Conservation (phyloP, 2,329 filamentous ascomycete genomes). For the Colletotrichum sp. region DNA sequence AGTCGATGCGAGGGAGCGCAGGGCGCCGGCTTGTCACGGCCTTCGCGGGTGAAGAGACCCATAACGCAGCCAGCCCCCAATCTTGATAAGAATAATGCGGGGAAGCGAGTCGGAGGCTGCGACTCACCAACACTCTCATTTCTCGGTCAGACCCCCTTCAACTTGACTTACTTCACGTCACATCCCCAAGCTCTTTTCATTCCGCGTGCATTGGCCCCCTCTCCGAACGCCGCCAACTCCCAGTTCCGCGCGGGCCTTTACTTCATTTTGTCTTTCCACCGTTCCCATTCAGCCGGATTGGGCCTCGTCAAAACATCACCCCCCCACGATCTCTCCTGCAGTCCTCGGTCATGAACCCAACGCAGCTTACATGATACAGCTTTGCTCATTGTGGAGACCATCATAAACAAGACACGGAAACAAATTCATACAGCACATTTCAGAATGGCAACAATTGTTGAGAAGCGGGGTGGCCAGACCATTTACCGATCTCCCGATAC, state of each 20-base stretch:
- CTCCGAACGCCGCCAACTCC: neutral
- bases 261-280: neutral
- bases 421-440: neutral
- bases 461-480: slow-evolving; percentile 24
- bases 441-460: slow-evolving; percentile 17
- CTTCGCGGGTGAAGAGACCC: neutral
- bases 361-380: neutral
- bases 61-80: neutral
- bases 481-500: slow-evolving; percentile 39
- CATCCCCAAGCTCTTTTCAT: neutral
- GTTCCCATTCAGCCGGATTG: neutral
- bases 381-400: neutral
- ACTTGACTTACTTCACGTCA: neutral
- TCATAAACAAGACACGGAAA: neutral
- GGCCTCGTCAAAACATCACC: neutral
- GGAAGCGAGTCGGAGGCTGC: neutral
- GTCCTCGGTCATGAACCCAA: neutral
- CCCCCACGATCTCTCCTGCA: neutral
- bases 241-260: neutral
- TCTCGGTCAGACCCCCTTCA: neutral
- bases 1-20: neutral
- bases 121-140: neutral
- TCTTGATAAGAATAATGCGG: slow-evolving; percentile 12
- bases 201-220: neutral
- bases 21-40: slow-evolving; percentile 9